Conservation (phyloP, 176 grass and related monocot genomes). For the Triticum turgidum region DNA sequence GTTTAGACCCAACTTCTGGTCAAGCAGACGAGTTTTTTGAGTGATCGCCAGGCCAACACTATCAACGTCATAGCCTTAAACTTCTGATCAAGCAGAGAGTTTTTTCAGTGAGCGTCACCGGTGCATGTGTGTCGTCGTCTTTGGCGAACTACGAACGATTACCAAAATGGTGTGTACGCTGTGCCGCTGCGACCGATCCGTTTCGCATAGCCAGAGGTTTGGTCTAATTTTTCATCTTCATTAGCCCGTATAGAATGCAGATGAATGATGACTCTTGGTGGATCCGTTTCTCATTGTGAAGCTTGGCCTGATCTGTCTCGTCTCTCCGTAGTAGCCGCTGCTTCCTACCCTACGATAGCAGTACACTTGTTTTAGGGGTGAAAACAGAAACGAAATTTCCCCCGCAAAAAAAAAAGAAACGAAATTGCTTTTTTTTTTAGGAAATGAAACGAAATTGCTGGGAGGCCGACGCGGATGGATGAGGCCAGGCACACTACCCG, state of each 20-base stretch:
- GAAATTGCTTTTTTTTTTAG: too few species aligned
- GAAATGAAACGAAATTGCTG: background rate
- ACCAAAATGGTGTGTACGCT: conserved; percentile 11
- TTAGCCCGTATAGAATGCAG: background rate
- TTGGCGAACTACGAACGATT: background rate
- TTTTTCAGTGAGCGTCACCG: too few species aligned
- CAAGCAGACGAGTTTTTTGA: too few species aligned
- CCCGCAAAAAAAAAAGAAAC: background rate
- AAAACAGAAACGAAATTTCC: background rate
- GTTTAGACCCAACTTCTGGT: too few species aligned
- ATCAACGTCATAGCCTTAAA: background rate
- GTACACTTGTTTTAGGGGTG: too few species aligned
- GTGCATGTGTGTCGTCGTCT: background rate
- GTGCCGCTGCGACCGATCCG: background rate
- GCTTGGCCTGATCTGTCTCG: background rate
- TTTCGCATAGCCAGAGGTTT: background rate
- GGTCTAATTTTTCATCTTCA: conserved; percentile 19
- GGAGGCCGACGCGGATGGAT: background rate
- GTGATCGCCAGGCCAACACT: background rate
- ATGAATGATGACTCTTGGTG: background rate
- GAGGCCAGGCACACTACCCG: conserved; percentile 8
- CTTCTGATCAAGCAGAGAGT: too few species aligned
- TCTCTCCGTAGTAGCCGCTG: too few species aligned
- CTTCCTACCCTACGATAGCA: too few species aligned
- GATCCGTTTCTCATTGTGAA: conserved; percentile 33